phyloP scores from a whole-genome alignment of 2,329 filamentous ascomycete species.

The Emydomyces testavorans region DNA sequence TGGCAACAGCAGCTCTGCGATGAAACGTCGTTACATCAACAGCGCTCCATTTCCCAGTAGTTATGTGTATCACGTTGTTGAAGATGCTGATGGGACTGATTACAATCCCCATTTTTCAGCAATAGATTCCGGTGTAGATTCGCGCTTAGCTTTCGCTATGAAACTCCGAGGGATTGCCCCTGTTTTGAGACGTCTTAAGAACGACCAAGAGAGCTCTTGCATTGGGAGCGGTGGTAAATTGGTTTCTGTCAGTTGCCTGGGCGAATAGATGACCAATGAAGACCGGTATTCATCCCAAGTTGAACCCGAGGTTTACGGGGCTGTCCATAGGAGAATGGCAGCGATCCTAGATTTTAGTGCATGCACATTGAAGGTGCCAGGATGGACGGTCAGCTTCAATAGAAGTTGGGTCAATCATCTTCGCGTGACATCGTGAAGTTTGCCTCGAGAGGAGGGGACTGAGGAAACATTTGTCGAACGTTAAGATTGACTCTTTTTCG shows the following conservation, averaged over 20 bases:
- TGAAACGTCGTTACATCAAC: slow-evolving; percentile 12
- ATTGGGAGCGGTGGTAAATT: neutral
- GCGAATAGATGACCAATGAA: too few relatives aligned
- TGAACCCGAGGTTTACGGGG: too few relatives aligned
- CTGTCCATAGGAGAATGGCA: too few relatives aligned
- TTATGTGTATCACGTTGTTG: slow-evolving; percentile 6
- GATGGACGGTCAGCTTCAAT: slow-evolving; percentile 34
- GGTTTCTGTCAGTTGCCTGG: too few relatives aligned
- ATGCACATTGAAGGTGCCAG: too few relatives aligned
- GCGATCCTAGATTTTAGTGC: too few relatives aligned
- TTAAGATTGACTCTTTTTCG: slow-evolving; percentile 86
- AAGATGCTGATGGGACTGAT: slow-evolving; percentile 6
- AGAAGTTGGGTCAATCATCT: slow-evolving; percentile 39
- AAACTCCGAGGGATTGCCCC: neutral
- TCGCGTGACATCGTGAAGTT: slow-evolving; percentile 30
- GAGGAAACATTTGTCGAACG: slow-evolving; percentile 63
- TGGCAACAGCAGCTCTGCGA: slow-evolving; percentile 30
- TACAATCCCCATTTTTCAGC: slow-evolving; percentile 12
- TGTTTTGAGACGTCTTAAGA: slow-evolving; percentile 27
- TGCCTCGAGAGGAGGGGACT: slow-evolving; percentile 40
- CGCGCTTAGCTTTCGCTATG: slow-evolving; percentile 8
- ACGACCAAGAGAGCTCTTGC: neutral
- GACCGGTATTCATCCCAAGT: too few relatives aligned
- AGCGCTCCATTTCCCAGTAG: slow-evolving; percentile 11
- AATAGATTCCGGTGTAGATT: slow-evolving; percentile 5